A percentile compares a stretch with the other conserved stretches of the same genome.
Conservation (phyloP, 192 early-diverging fungal genomes). For the Helicostylum pulchrum region DNA sequence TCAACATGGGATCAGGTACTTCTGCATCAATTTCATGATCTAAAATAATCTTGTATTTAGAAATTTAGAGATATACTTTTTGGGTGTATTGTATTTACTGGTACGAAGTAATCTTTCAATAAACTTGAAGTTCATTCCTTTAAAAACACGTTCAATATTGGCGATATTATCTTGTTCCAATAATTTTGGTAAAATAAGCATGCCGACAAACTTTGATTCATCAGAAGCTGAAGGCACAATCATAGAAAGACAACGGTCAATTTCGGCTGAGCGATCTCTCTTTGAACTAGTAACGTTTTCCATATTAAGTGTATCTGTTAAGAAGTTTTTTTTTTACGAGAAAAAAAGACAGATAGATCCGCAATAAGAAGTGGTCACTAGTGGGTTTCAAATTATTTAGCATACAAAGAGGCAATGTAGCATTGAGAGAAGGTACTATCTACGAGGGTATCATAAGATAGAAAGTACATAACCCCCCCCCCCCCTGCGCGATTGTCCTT, state of each 20-base stretch:
- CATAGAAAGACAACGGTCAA: slow-evolving; percentile 40
- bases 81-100: slow-evolving; percentile 22
- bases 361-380: no score
- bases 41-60: background rate
- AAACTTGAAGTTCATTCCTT: slow-evolving; percentile 51
- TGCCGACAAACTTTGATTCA: slow-evolving; percentile 50
- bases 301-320: background rate
- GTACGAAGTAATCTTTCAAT: slow-evolving; percentile 46
- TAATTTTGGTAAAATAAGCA: slow-evolving; percentile 45
- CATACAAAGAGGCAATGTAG: no score
- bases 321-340: no score
- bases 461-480: no score
- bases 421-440: no score
- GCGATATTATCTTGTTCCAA: slow-evolving; percentile 37
- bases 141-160: slow-evolving; percentile 37
- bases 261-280: slow-evolving; percentile 27
- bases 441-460: no score
- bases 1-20: slow-evolving; percentile 34
- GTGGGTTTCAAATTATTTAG: no score
- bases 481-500: no score
- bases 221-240: slow-evolving; percentile 38
- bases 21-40: slow-evolving; percentile 10
- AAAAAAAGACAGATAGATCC: no score
- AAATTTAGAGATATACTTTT: no score
- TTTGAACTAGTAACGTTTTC: slow-evolving; percentile 13